phyloP scores from a whole-genome alignment of 2,329 filamentous ascomycete genomes.

The Xylaria sp. region DNA sequence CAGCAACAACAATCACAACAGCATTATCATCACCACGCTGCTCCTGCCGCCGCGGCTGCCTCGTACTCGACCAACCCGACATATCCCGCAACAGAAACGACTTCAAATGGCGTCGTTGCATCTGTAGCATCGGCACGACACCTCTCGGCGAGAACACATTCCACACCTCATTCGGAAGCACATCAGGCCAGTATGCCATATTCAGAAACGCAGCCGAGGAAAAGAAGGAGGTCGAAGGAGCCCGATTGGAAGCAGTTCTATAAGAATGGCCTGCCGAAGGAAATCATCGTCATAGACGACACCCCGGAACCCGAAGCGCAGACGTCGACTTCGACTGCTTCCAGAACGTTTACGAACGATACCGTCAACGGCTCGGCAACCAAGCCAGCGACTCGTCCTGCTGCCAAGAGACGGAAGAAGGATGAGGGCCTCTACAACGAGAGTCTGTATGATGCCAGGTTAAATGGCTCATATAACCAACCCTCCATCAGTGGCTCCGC shows the following conservation, averaged over 20 bases:
- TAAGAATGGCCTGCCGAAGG: constrained; percentile 83
- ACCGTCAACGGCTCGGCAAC: constrained; percentile 47
- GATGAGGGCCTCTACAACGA: constrained; percentile 72
- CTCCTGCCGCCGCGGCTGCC: constrained; percentile 36
- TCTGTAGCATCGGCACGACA: constrained; percentile 50
- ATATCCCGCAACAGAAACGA: constrained; percentile 41
- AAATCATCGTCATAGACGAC: constrained; percentile 86
- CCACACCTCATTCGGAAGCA: constrained; percentile 50
- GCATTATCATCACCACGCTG: constrained; percentile 15
- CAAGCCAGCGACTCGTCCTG: constrained; percentile 56
- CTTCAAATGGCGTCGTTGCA: constrained; percentile 53
- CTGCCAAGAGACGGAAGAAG: constrained; percentile 80
- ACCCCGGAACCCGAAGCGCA: constrained; percentile 68
- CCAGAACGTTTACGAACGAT: constrained; percentile 54
- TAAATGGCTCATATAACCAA: constrained; percentile 76
- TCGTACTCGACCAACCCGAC: constrained; percentile 46
- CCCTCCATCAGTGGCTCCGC: constrained; percentile 78
- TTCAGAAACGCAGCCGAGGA: constrained; percentile 54
- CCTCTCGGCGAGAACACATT: constrained; percentile 50
- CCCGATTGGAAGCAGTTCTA: constrained; percentile 86
- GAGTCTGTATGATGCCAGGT: constrained; percentile 75
- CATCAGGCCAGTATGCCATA: constrained; percentile 52
- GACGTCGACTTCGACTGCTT: constrained; percentile 45
- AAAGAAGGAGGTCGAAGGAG: constrained; percentile 68
- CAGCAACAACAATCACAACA: constrained; percentile 40